Evolutionary conservation across 148 eudicot species (phyloP), one percentile per base, ranked within the genome.

Genomic region (Heliosperma pusillum): DNA sequence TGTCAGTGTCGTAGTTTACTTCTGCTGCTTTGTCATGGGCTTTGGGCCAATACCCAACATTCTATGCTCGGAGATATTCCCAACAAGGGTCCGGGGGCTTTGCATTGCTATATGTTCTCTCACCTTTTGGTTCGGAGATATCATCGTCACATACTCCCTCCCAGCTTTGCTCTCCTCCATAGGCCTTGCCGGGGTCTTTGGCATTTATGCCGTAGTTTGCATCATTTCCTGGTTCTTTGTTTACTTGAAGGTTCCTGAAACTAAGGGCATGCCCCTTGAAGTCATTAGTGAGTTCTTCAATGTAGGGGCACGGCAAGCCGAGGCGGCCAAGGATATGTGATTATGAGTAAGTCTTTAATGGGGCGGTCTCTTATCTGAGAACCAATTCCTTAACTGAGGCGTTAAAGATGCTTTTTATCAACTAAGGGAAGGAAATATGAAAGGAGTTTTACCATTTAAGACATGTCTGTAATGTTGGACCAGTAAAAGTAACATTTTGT

Each of bases 251-350:
- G 97, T 91, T 15, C 93, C 97, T 0, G 97, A 91, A 84, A 89
- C 93, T 9, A 91, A 89, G 80, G 93, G 91, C 7, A 89, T 91
- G 93, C 93, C 97, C 20, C 93, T 91, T 70, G 97, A 91, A 77
- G 97, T 91, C 73, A 91, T 91, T 17, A 83, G 93, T 2, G 93
- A 91, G 64, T 91, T 91, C 88, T 91, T 91, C 33, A 90, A 88
- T n/a, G 86, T 89, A 24, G 97, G 97, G 20, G 91, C 97, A 5
- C 84, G 83, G 77, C 86, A 88, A 78, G 77, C 74, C 44, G 79
- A 80, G 26, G 79, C 79, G 13, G 71, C 82, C 11, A 66, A 76
- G 71, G 77, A 74, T 13, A 71, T 22, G 19, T 76, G 58, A 80
- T 66, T 5, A 33, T 33, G 5, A 4, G 40, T 33, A 33, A 33